These are phyloP conservation scores for Alternaria metachromatica DNA, from an alignment of 2,329 filamentous ascomycete genomes.

Conservation along the genomic window DNA sequence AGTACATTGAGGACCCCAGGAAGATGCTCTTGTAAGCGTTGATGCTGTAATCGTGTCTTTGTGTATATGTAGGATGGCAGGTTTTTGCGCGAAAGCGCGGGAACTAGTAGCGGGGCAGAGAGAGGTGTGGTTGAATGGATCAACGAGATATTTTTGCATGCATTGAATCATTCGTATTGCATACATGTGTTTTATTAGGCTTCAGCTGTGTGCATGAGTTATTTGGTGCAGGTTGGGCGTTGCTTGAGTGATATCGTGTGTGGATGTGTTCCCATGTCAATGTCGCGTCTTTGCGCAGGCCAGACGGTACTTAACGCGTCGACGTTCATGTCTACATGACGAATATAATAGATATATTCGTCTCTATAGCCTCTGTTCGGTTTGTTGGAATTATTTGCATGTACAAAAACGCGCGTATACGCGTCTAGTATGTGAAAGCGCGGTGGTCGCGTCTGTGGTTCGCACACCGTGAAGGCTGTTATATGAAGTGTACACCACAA, in stretches of 20 bases:
- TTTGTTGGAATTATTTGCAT: not conserved
- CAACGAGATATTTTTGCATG: constrained; percentile 8
- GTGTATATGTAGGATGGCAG: not conserved
- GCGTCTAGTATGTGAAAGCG: too few species aligned
- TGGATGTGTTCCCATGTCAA: not conserved
- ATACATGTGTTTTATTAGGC: not conserved
- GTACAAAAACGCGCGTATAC: not conserved
- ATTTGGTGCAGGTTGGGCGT: constrained; percentile 10
- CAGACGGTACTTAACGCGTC: not conserved
- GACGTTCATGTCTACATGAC: not conserved
- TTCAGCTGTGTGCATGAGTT: constrained; percentile 1
- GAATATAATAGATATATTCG: accelerated
- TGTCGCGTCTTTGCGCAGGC: not conserved
- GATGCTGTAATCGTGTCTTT: not conserved
- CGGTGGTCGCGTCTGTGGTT: not conserved
- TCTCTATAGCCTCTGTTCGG: not conserved
- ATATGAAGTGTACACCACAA: not conserved
- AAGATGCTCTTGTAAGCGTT: constrained; percentile 74
- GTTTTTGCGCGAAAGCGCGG: not conserved
- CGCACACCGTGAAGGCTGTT: not conserved
- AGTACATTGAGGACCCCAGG: constrained; percentile 93
- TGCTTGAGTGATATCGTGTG: not conserved
- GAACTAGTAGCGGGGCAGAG: not conserved
- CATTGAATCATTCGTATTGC: not conserved
- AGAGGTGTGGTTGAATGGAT: not conserved